Evolutionary conservation across 306 rosid species (phyloP), one percentile per base, ranked within the genome.

Genomic region (Adenanthera pavonina): DNA sequence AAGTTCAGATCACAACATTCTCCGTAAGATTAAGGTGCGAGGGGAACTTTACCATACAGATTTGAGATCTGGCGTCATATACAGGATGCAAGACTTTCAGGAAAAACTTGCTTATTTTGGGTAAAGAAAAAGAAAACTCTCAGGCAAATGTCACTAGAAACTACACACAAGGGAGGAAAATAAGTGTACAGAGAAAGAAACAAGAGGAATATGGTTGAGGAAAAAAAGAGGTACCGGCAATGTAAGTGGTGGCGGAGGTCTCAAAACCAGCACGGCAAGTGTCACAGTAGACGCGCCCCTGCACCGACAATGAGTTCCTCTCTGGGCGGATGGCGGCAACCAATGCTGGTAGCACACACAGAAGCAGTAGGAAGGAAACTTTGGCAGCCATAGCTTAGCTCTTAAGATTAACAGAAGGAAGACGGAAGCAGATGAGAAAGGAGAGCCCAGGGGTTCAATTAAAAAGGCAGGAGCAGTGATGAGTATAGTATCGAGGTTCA

Each of bases 241-340:
- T 87, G 76, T 86, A 87, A 75, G 91, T 87, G 35, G 89, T 79
- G 64, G 91, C 92, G 6, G 89, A 57, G 81, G 92, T 88, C 83
- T 92, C 97, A 68, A 73, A 92, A 52, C 92, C 91, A 69, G 89
- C 89, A 30, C 84, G 90, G 81, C 97, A 92, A 48, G 85, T 56
- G 77, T 92, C 97, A 20, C 97, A 92, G 87, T 65, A 88, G 5
- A 92, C 91, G 19, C 46, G 83, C 7, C 97, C 97, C 25, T 80
- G 78, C 54, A 92, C 87, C 2, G 51, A 7, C 69, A 87, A 84
- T 4, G 92, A 94, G 33, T 35, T 78, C 44, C 67, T 81, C 53
- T 74, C 41, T 0, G 89, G 89, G 13, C 90, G 91, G 33, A 65
- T 76, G 7, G 85, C 91, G 46, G 68, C 13, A 33, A 84, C 90